Percentiles rank a stretch among this genome's conserved stretches.
phyloP scores from a whole-genome alignment of 768 basidiomycete species.

The Filobasidium wieringae region DNA sequence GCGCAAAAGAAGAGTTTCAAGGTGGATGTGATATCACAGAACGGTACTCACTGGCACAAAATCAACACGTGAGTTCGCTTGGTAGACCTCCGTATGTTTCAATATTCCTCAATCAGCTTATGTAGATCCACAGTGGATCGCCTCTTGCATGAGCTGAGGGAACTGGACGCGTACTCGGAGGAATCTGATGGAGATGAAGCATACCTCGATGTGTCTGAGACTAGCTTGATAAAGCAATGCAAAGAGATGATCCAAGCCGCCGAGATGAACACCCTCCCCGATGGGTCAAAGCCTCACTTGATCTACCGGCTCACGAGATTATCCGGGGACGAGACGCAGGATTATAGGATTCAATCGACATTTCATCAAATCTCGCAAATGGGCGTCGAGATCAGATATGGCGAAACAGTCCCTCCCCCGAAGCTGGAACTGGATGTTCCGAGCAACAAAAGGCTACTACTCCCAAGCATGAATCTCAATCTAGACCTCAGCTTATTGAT shows the following conservation, averaged over 20 bases:
- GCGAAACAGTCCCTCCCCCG: constrained; percentile 28
- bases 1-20: constrained; percentile 42
- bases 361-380: constrained; percentile 49
- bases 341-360: constrained; percentile 54
- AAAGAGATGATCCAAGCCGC: constrained; percentile 57
- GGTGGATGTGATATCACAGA: constrained; percentile 67
- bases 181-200: constrained; percentile 40
- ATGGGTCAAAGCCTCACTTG: constrained; percentile 36
- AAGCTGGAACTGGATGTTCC: background rate
- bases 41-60: constrained; percentile 66
- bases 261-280: constrained; percentile 45
- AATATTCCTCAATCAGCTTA: background rate
- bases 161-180: constrained; percentile 64
- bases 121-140: constrained; percentile 63
- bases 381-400: constrained; percentile 58
- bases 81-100: background rate
- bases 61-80: constrained; percentile 63
- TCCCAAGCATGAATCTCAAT: constrained; percentile 55
- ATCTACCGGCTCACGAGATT: constrained; percentile 60
- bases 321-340: constrained; percentile 19
- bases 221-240: constrained; percentile 61
- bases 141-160: constrained; percentile 65
- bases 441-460: background rate
- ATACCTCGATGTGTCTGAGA: constrained; percentile 42
- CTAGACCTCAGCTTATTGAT: constrained; percentile 76